A percentile compares a stretch with the other conserved stretches of the same genome.
These are phyloP conservation scores for Stentor roeselii DNA, from an alignment of 73 alveolate species.

Conservation along the genomic window DNA sequence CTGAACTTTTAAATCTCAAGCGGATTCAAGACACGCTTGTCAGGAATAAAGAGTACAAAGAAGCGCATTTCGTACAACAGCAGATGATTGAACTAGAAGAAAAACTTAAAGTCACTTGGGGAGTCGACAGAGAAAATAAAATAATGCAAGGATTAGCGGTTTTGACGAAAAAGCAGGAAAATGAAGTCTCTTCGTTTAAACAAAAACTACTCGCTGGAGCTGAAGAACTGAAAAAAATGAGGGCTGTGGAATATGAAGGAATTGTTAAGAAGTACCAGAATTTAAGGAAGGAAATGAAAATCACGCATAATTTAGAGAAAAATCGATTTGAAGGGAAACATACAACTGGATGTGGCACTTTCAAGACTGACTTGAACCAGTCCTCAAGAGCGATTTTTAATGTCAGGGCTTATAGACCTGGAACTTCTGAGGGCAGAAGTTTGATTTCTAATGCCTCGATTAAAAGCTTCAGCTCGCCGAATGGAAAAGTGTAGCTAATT, in stretches of 20 bases:
- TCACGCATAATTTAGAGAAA: conserved; percentile 44
- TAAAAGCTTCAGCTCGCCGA: too few species aligned
- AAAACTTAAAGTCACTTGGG: conserved; percentile 37
- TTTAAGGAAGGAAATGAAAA: conserved; percentile 65
- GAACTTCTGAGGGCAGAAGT: too few species aligned
- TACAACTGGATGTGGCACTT: too few species aligned
- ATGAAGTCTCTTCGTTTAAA: conserved; percentile 50
- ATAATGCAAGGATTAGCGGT: conserved; percentile 36
- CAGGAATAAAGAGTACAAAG: conserved; percentile 41
- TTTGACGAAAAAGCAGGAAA: conserved; percentile 44
- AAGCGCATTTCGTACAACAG: conserved; percentile 57
- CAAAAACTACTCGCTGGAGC: conserved; percentile 47
- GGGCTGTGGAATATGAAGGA: conserved; percentile 59
- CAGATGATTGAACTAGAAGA: conserved; percentile 44
- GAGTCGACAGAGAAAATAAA: conserved; percentile 49
- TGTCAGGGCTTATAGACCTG: too few species aligned
- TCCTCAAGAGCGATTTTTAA: too few species aligned
- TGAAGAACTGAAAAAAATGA: conserved; percentile 41
- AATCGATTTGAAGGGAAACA: conserved; percentile 26
- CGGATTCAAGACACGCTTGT: conserved; percentile 44
- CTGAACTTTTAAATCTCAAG: conserved; percentile 53
- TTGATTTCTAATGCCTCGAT: too few species aligned
- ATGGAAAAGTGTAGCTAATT: too few species aligned
- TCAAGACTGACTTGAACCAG: too few species aligned
- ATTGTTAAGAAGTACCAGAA: conserved; percentile 61